A percentile compares a stretch with the other conserved stretches of the same genome.
phyloP scores from a whole-genome alignment of 2,329 filamentous ascomycete genomes.

The Cercospora zeae-maydis region DNA sequence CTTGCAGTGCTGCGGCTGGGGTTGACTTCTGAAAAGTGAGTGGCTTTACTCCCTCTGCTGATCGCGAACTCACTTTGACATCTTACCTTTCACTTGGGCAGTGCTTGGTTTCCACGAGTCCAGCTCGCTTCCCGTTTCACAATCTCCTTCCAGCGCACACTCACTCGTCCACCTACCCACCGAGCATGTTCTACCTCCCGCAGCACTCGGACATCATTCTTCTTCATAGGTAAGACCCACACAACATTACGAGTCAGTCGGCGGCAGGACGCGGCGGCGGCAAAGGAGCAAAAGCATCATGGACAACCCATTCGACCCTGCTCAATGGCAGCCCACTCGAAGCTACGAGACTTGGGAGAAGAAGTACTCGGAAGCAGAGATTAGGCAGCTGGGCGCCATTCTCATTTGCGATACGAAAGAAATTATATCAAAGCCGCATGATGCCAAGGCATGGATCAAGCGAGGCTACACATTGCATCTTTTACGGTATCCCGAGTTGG shows the following conservation, averaged over 20 bases:
- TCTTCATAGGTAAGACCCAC: neutral
- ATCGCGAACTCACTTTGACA: neutral
- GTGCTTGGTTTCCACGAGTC: neutral
- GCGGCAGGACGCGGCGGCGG: neutral
- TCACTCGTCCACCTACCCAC: neutral
- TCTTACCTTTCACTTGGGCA: neutral
- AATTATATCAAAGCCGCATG: conserved; percentile 27
- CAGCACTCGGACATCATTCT: neutral
- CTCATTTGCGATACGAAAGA: conserved; percentile 19
- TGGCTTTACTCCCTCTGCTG: neutral
- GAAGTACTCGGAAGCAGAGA: neutral
- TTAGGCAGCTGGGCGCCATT: neutral
- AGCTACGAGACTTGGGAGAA: conserved; percentile 14
- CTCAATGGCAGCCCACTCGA: conserved; percentile 22
- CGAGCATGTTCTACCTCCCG: neutral
- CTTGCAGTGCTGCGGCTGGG: neutral
- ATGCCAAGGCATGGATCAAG: conserved; percentile 27
- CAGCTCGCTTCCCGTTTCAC: neutral
- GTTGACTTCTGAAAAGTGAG: neutral
- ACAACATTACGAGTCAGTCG: neutral
- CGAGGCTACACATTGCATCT: conserved; percentile 21
- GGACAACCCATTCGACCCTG: conserved; percentile 22
- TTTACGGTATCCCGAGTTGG: conserved; percentile 32
- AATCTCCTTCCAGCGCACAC: neutral
- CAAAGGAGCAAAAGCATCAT: conserved; percentile 9